These are phyloP conservation scores for Dictyostelium intermedium DNA, from an alignment of 78 protist species.

Conservation along the genomic window DNA sequence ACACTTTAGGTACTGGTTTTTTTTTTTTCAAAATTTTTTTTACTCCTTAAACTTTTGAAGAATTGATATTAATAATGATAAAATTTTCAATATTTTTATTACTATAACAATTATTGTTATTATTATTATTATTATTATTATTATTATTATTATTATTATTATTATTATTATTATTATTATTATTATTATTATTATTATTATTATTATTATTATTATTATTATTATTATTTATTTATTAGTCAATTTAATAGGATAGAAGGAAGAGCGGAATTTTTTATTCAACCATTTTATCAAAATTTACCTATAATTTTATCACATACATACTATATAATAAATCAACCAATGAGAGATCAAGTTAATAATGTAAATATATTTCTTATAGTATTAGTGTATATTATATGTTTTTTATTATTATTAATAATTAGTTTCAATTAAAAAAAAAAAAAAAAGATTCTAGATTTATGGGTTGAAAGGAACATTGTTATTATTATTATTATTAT, in stretches of 20 bases:
- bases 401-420: background rate
- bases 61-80: no score
- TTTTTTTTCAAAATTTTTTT: background rate
- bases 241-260: background rate
- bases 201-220: no score
- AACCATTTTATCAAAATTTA: slow-evolving; percentile 2
- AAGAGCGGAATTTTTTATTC: background rate
- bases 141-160: no score
- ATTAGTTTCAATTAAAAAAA: background rate
- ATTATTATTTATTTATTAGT: background rate
- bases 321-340: background rate
- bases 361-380: background rate
- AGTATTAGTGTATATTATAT: background rate
- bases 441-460: background rate
- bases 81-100: no score
- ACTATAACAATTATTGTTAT: no score
- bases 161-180: no score
- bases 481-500: no score
- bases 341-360: background rate
- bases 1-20: background rate
- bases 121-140: no score
- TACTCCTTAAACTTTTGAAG: no score
- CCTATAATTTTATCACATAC: slow-evolving; percentile 4
- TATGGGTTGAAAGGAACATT: slow-evolving; percentile 22
- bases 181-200: no score